These are phyloP conservation scores for Trametes maxima DNA, from an alignment of 768 basidiomycete genomes.

Conservation along the genomic window DNA sequence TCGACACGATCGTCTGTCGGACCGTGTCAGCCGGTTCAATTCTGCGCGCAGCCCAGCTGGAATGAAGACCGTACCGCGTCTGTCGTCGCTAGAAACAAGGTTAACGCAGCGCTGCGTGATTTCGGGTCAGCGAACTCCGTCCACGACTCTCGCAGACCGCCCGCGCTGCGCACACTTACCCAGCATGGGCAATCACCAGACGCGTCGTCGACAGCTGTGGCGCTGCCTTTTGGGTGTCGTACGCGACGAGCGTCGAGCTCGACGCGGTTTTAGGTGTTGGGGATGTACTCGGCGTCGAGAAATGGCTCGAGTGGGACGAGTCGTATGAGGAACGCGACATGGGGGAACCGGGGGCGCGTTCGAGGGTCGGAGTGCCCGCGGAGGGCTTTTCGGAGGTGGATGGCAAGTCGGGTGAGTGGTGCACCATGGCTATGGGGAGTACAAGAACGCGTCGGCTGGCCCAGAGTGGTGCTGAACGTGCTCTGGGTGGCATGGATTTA, in stretches of 20 bases:
- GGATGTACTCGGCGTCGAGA: constrained; percentile 10
- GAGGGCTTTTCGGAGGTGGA: constrained; percentile 12
- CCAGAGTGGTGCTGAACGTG: constrained; percentile 10
- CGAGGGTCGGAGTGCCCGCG: not conserved
- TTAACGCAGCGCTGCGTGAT: constrained; percentile 64
- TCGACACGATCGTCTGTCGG: constrained; percentile 71
- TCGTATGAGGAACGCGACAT: constrained; percentile 13
- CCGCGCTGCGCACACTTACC: constrained; percentile 43
- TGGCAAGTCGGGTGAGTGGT: not conserved
- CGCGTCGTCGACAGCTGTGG: constrained; percentile 51
- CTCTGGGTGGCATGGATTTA: constrained; percentile 1
- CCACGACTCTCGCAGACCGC: not conserved
- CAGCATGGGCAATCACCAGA: constrained; percentile 67
- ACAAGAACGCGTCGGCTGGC: not conserved
- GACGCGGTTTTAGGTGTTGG: constrained; percentile 24
- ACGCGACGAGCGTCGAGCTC: constrained; percentile 28
- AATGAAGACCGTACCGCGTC: constrained; percentile 59
- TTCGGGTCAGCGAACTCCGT: constrained; percentile 16
- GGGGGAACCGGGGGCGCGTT: not conserved
- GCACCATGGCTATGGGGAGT: constrained; percentile 3
- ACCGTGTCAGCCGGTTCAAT: constrained; percentile 17
- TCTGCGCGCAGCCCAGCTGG: constrained; percentile 29
- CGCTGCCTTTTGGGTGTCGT: constrained; percentile 16
- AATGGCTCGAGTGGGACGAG: constrained; percentile 12
- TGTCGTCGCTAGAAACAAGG: constrained; percentile 84